These are phyloP conservation scores for Basidiobolus meristosporus DNA, from an alignment of 371 early-diverging fungal species.

Conservation along the genomic window DNA sequence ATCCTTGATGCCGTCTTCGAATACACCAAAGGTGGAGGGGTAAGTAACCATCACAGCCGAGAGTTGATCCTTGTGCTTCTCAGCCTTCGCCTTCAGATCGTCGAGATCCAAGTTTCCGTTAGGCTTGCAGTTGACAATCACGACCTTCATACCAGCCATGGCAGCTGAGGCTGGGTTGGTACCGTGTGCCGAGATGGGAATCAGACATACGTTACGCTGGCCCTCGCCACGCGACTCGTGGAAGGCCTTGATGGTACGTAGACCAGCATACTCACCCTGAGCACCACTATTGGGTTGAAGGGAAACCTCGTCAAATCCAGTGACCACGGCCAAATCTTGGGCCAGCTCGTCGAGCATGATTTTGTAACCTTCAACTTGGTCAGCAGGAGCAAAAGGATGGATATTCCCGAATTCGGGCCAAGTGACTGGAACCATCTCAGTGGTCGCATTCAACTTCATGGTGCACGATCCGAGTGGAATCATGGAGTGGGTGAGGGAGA, in stretches of 20 bases:
- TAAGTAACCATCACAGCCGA: constrained; percentile 96
- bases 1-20: constrained; percentile 72
- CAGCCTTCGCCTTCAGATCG: constrained; percentile 75
- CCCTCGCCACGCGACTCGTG: constrained; percentile 60
- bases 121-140: constrained; percentile 75
- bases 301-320: constrained; percentile 82
- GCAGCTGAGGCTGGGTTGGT: constrained; percentile 97
- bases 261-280: constrained; percentile 94
- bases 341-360: constrained; percentile 70
- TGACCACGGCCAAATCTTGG: constrained; percentile 69
- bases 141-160: constrained; percentile 89
- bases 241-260: constrained; percentile 81
- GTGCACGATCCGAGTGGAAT: constrained; percentile 96
- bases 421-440: constrained; percentile 94
- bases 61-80: constrained; percentile 57
- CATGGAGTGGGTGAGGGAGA: constrained; percentile 92
- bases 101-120: constrained; percentile 80
- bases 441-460: constrained; percentile 96
- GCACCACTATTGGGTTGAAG: constrained; percentile 96
- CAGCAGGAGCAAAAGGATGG: constrained; percentile 88
- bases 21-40: constrained; percentile 94
- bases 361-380: constrained; percentile 81
- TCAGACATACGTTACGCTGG: constrained; percentile 81
- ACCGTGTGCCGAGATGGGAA: constrained; percentile 95
- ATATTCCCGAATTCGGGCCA: constrained; percentile 89